Base-by-base conservation (phyloP, 306 rosid genomes). In the Cicer bijugum region DNA sequence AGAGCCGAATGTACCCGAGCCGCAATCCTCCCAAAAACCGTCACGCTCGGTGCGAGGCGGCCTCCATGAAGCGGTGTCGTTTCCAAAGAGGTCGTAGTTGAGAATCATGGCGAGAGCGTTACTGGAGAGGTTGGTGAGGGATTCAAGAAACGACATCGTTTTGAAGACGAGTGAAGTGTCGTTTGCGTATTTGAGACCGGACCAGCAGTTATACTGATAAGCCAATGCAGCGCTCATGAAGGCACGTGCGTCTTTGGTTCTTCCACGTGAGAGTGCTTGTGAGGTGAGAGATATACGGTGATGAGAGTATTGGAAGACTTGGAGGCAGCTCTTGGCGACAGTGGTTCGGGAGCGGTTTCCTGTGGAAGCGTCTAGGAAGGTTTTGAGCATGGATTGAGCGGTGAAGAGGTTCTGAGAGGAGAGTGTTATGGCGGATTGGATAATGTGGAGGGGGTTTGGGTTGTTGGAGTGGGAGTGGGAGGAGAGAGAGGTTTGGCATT, bases 191-290 rank as follows among this genome's bases (percentile, higher is more conserved):
- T 87, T 91, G 53, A 94, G 84, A 1, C 80, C 96, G 6, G 90
- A 84, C 96, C 95, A 94, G 86, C 99, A 94, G 33, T 80, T 92
- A 84, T 91, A 91, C 72, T 94, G 99, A 78, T 71, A 87, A 0
- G 78, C 80, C 33, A 88, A n/a, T 0, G 96, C 82, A 10, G 99
- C 89, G 78, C 87, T 83, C 82, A 90, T 52, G 86, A 91, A 87
- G 2, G 96, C 95, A 12, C 97, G 92, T 2, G 96, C 90, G 75
- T 86, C 88, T 59, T 90, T 87, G 35, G 0, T 60, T 19, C 40
- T 64, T 1, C 78, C 88, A 2, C 75, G 83, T 0, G 84, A 73
- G 46, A 91, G 71, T 0, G 92, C 92, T 2, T 51, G 28, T 0
- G 28, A 17, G 52, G 95, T 68, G 12, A 59, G 78, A 4, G 86